Evolutionary conservation across 164 flowering plant species (phyloP).

Genomic region (Nelumbo lutea): DNA sequence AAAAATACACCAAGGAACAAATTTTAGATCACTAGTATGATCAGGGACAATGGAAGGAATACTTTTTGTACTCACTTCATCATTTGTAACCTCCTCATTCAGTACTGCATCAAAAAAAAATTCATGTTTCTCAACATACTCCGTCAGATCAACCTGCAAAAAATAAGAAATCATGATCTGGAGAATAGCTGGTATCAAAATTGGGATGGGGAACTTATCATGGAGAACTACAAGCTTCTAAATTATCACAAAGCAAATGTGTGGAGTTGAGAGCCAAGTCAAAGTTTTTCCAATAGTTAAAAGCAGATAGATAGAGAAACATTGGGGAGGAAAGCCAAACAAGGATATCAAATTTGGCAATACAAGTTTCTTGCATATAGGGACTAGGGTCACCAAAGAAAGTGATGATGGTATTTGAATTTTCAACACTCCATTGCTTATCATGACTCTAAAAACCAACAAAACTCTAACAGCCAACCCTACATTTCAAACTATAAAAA

Average conservation of each 20-base stretch:
- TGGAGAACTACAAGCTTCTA: not conserved
- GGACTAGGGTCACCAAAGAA: too few relatives aligned
- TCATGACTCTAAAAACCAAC: too few relatives aligned
- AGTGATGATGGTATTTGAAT: too few relatives aligned
- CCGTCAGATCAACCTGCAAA: slow-evolving; percentile 89
- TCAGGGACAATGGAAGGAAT: not conserved
- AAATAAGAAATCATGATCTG: slow-evolving; percentile 3
- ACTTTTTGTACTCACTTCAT: slow-evolving; percentile 54
- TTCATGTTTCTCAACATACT: slow-evolving; percentile 87
- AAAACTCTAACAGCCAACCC: too few relatives aligned
- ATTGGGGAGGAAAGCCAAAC: too few relatives aligned
- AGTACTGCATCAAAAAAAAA: slow-evolving; percentile 94
- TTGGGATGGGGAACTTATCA: too few relatives aligned
- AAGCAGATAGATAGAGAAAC: too few relatives aligned
- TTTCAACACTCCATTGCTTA: too few relatives aligned
- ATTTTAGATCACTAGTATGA: not conserved
- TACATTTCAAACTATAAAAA: too few relatives aligned
- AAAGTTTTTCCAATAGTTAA: not conserved
- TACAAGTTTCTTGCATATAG: too few relatives aligned
- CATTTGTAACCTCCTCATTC: slow-evolving; percentile 81
- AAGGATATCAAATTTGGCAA: too few relatives aligned
- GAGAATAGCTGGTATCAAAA: not conserved
- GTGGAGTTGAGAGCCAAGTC: not conserved
- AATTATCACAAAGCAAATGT: not conserved
- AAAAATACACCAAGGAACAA: slow-evolving; percentile 7